These are phyloP conservation scores for Roridomyces roridus DNA, from an alignment of 768 basidiomycete species.

Conservation along the genomic window DNA sequence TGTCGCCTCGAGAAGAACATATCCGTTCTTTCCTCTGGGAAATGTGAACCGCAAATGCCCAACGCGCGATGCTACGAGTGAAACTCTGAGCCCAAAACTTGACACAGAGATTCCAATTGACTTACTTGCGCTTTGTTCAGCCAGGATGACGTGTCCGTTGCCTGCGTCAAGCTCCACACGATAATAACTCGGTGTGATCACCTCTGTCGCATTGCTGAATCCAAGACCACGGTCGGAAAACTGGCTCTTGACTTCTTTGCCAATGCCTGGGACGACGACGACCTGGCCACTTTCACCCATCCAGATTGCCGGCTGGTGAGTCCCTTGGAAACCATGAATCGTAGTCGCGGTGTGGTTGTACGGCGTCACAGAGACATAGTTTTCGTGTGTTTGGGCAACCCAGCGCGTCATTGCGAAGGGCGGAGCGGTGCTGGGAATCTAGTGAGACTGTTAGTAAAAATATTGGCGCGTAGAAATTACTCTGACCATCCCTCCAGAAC, in stretches of 20 bases:
- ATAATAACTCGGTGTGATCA: conserved; percentile 53
- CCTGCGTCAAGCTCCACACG: conserved; percentile 51
- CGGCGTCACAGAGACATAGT: conserved; percentile 76
- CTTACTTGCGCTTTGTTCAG: conserved; percentile 59
- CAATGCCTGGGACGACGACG: conserved; percentile 62
- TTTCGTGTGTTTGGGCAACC: conserved; percentile 81
- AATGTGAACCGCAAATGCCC: conserved; percentile 71
- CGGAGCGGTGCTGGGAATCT: conserved; percentile 51
- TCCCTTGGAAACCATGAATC: conserved; percentile 80
- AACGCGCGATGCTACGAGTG: conserved; percentile 60
- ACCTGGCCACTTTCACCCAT: conserved; percentile 82
- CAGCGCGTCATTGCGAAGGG: conserved; percentile 89
- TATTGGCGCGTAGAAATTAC: too few relatives aligned
- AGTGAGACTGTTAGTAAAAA: too few relatives aligned
- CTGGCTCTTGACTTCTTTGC: conserved; percentile 40
- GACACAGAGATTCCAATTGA: background rate
- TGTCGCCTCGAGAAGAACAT: conserved; percentile 63
- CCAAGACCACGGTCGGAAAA: conserved; percentile 58
- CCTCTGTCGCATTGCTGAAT: conserved; percentile 51
- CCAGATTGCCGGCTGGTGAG: conserved; percentile 88
- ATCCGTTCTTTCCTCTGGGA: conserved; percentile 35
- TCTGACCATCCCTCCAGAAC: conserved; percentile 83
- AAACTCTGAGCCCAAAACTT: background rate
- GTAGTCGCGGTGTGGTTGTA: conserved; percentile 63
- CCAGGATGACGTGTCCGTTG: conserved; percentile 48